Base-by-base conservation (phyloP, 2,329 filamentous ascomycete genomes). In the Delphinella strobiligena region DNA sequence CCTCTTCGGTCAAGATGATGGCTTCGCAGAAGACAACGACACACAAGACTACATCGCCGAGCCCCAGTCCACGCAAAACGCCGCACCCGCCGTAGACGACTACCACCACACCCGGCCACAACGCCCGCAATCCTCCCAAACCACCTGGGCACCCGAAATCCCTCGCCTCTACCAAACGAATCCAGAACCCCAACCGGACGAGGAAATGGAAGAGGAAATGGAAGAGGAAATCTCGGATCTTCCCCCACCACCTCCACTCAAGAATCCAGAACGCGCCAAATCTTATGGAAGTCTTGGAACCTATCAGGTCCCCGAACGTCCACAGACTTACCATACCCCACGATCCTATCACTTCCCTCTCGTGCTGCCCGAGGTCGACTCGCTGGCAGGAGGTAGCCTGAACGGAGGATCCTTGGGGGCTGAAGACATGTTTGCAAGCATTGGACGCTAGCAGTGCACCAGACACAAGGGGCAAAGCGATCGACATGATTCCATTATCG, bases 1-100 rank as follows among this genome's bases (percentile, higher is more conserved):
- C 46, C 42, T 40, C 42, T 45, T 48, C 27, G 33, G 33, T 14
- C 31, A 32, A 7, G 8, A 37, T 18, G 36, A 32, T 18, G 38
- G 33, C n/a, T 4, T 29, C 1, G 33, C 14, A 12, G 34, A 36
- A 14, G 34, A 33, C n/a, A 14, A 31, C 31, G 34, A 37, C 10
- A n/a, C n/a, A n/a, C n/a, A n/a, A n/a, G n/a, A n/a, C n/a, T n/a
- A n/a, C n/a, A 19, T 32, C 11, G 34, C 34, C 3, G 18, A 37
- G 19, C 39, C 39, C 17, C 30, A 37, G 11, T 34, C 39, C 19
- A 41, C 34, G 19, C 15, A 34, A 16, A 14, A 30, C 16, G 34
- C 37, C 10, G 34, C 29, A 27, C 30, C 29, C 9, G 16, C 32
- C 9, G 4, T 10, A 34, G 4, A 34, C 7, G 7, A 8, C n/a